These are phyloP conservation scores for Lycium barbarum DNA, from an alignment of 257 asterid species.

Conservation along the genomic window DNA sequence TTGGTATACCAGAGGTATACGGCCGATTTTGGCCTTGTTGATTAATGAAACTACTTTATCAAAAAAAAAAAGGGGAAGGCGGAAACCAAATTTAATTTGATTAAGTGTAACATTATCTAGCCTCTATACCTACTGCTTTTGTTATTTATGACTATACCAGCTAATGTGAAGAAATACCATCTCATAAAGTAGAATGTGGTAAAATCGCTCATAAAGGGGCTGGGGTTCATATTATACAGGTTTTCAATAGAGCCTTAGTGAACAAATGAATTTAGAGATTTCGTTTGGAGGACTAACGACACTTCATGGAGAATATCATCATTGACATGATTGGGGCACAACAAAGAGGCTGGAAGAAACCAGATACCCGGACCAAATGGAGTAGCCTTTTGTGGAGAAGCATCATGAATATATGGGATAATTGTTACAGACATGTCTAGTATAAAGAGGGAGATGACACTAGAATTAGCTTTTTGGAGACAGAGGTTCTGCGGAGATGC, in stretches of 20 bases:
- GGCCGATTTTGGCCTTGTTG: too few species aligned
- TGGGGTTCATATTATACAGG: background rate
- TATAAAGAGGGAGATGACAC: background rate
- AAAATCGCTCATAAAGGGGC: background rate
- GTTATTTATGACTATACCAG: background rate
- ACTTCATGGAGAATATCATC: constrained; percentile 13
- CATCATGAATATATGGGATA: background rate
- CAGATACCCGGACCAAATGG: constrained; percentile 9
- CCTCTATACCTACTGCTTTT: background rate
- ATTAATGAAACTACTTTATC: too few species aligned
- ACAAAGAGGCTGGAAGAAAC: constrained; percentile 11
- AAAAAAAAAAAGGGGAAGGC: too few species aligned
- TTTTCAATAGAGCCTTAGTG: background rate
- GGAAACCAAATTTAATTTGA: background rate
- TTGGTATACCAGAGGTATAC: too few species aligned
- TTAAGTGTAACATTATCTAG: constrained; percentile 5
- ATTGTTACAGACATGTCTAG: background rate
- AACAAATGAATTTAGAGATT: background rate
- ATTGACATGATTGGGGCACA: constrained; percentile 12
- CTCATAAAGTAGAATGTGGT: constrained; percentile 12
- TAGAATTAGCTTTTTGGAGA: background rate
- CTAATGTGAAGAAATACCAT: constrained; percentile 24
- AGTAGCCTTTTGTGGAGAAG: constrained; percentile 12
- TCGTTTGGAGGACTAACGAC: background rate
- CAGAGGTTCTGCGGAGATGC: background rate